Evolutionary conservation across 495 filamentous ascomycete species (phyloP), one percentile per base, ranked within the genome.

Genomic region (Bacidia gigantensis): DNA sequence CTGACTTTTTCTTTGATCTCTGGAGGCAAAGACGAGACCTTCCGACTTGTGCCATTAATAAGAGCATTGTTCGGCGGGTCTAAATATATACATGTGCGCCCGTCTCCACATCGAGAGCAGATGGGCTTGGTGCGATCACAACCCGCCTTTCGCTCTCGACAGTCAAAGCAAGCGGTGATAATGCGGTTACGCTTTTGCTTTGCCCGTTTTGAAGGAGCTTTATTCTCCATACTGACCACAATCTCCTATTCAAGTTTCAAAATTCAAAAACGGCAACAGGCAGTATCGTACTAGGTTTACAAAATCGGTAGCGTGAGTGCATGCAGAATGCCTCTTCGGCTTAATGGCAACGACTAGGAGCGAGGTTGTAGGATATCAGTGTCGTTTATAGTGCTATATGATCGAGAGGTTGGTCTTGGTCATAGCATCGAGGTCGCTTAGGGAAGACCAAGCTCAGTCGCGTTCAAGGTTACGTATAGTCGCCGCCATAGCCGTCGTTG

Each of bases 71-170:
- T 38, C 17, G 47, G 47, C 17, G 47, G 47, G 38, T 50, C 47
- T n/a, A 50, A 38, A 38, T 50, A 50, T 9, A 50, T 50, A 38
- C 47, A 50, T 35, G 26, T 29, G 3, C 47, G 47, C 14, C 25
- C 47, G 22, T 50, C 46, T 21, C 20, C 38, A 43, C 53, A 55
- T 2, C 39, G 39, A 2, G 24, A 20, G 11, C 53, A 55, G 25
- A 35, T 32, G n/a, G 53, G 53, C 47, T 55, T 32, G 9, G 11
- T 39, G 12, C 48, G 46, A 24, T 85, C 81, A 66, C 86, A 92
- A 63, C 84, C 84, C 45, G 87, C 73, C 66, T 92, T 92, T 44
- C 86, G 78, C 38, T 80, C 76, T 25, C 83, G 78, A 60, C 86
- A 92, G 64, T 85, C 80, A 45, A 83, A 65, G 62, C 81, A 84